A percentile compares a stretch with the other conserved stretches of the same genome.
phyloP scores from a whole-genome alignment of 495 filamentous ascomycete species.

The Xylaria acuta region DNA sequence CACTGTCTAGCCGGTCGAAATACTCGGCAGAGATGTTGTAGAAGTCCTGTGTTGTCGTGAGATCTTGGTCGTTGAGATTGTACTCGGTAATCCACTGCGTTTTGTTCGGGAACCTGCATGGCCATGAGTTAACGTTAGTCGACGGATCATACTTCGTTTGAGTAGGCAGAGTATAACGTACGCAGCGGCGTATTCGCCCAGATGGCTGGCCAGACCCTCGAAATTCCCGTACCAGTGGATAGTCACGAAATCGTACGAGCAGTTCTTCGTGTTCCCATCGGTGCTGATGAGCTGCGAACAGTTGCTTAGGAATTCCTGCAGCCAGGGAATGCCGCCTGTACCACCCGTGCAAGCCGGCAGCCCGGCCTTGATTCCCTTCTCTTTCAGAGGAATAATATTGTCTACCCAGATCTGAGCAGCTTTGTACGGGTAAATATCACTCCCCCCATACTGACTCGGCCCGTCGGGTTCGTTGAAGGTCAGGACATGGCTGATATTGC shows the following conservation, averaged over 20 bases:
- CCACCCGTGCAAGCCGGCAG: slow-evolving; percentile 65
- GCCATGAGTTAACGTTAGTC: not conserved
- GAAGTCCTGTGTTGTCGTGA: slow-evolving; percentile 64
- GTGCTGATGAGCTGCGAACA: slow-evolving; percentile 53
- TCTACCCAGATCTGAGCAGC: slow-evolving; percentile 71
- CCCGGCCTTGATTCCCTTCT: slow-evolving; percentile 62
- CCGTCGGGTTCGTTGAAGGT: slow-evolving; percentile 78
- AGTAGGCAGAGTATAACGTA: slow-evolving; percentile 35
- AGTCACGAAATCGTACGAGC: slow-evolving; percentile 73
- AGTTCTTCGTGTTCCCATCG: slow-evolving; percentile 49
- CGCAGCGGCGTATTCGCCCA: slow-evolving; percentile 65
- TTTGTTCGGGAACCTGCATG: slow-evolving; percentile 60
- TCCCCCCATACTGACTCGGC: slow-evolving; percentile 62
- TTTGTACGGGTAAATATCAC: slow-evolving; percentile 55
- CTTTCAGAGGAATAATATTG: slow-evolving; percentile 68
- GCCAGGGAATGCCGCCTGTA: slow-evolving; percentile 64
- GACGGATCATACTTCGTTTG: not conserved
- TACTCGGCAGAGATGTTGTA: slow-evolving; percentile 68
- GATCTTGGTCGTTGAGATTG: slow-evolving; percentile 56
- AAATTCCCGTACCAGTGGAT: slow-evolving; percentile 83
- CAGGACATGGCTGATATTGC: slow-evolving; percentile 69
- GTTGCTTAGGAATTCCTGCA: slow-evolving; percentile 64
- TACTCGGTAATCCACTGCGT: slow-evolving; percentile 79
- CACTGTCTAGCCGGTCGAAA: slow-evolving; percentile 65
- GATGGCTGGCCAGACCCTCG: slow-evolving; percentile 71